These are phyloP conservation scores for Bauhinia variegata DNA, from an alignment of 306 rosid genomes.

Conservation along the genomic window DNA sequence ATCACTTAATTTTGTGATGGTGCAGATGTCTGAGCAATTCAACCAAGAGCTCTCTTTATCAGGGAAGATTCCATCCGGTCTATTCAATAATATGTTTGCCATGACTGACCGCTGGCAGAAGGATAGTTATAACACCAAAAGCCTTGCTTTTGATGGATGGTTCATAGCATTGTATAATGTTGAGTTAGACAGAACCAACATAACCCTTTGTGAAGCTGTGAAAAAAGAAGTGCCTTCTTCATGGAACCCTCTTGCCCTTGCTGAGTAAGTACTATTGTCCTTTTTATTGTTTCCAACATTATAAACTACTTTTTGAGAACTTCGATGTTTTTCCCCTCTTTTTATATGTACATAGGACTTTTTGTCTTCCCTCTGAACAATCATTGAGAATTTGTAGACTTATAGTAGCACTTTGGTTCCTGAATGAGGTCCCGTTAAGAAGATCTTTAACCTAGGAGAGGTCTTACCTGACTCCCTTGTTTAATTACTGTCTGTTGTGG, in stretches of 20 bases:
- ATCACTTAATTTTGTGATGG: background rate
- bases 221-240: conserved; percentile 51
- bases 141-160: conserved; percentile 60
- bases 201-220: conserved; percentile 46
- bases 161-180: conserved; percentile 53
- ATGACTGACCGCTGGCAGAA: conserved; percentile 58
- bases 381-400: no score
- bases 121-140: conserved; percentile 49
- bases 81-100: conserved; percentile 53
- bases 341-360: no score
- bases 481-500: no score
- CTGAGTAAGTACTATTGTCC: conserved; percentile 45
- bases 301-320: no score
- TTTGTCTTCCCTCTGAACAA: no score
- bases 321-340: no score
- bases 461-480: no score
- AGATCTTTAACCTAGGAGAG: background rate
- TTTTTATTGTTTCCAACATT: background rate
- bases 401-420: no score
- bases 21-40: conserved; percentile 60
- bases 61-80: conserved; percentile 60
- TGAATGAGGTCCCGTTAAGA: no score
- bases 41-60: conserved; percentile 46
- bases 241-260: conserved; percentile 66
- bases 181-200: conserved; percentile 50